Evolutionary conservation across 2,329 filamentous ascomycete genomes (phyloP), one percentile per base, ranked within the genome.

Genomic region (Zymoseptoria ardabiliae): DNA sequence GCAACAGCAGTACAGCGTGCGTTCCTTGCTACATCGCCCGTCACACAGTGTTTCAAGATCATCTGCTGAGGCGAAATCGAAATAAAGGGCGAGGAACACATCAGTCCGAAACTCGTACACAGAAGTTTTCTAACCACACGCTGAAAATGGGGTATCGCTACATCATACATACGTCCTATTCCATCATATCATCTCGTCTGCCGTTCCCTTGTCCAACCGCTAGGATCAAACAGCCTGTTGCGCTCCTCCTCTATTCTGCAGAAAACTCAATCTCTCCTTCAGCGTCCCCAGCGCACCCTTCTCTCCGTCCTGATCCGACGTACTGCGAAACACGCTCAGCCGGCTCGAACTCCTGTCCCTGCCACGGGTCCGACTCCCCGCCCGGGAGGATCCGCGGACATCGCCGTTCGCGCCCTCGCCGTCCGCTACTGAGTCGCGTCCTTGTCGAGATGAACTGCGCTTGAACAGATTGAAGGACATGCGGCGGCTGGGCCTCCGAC

Each of bases 261-360:
- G 13, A 7, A 17, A 45, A 45, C 35, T 45, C 35, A 95, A 79
- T 69, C 91, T 78, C 77, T 91, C 93, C 75, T 87, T 85, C 65
- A 95, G 83, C 41, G 62, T 30, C 35, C 54, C 54, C 25, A 52
- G 23, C 25, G 56, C 51, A 11, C 50, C 51, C 25, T 45, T 55
- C 11, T 60, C 58, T 35, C 62, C 54, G 41, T 57, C 61, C 48
- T 55, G 56, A 22, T 61, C 55, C 51, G 51, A 50, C 22, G 53
- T 50, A 28, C 48, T 62, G 53, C 66, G 61, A 58, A 70, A 69
- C 23, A 69, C 64, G 56, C 65, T 66, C 54, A 70, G 56, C 2
- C 68, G 64, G 53, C 68, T 67, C 11, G 60, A 52, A 56, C 68
- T 70, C 17, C 60, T 48, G 50, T 67, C 68, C 1, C 67, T 56